Base-by-base conservation (phyloP, 257 asterid genomes). In the Buddleja alternifolia region DNA sequence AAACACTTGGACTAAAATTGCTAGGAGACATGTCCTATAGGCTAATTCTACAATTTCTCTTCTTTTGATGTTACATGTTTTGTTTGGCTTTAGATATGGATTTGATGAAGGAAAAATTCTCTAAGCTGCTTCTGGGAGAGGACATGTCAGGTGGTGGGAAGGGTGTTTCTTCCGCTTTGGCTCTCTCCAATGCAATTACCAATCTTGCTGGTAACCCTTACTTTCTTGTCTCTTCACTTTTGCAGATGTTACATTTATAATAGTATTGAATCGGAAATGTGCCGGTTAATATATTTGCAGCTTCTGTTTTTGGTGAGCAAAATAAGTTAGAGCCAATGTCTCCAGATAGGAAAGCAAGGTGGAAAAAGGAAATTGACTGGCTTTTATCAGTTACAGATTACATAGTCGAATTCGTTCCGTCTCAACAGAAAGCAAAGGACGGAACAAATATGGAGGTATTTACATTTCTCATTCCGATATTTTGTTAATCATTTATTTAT, bases 131-230 rank as follows among this genome's bases (percentile, higher is more conserved):
- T 8, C 60, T 91, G 47, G 98, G 98, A 50, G 98, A 89, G 67
- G 98, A 92, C 71, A 92, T 89, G 96, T 92, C 97, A 0, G 97
- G 97, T 34, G 91, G 96, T 10, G 97, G 96, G 44, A 88, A 88
- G 79, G 97, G 97, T 19, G 97, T 91, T 77, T 82, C 97, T 53
- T 88, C 97, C 14, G 98, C 98, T 56, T 63, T 92, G 55, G 98
- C 98, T 52, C 72, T 89, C 46, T 92, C 98, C 11, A 92, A 92
- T 20, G 92, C 98, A 81, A 82, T 89, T 17, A 92, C 98, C 17
- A 92, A 92, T 82, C 94, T 92, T 75, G 88, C 98, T 21, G 96
- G 97, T 87, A 81, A 36, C 15, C 7, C 24, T 51, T 3, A 47
- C 5, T 57, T 44, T 72, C 23, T n/a, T 37, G 29, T 21, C 0